Base-by-base conservation (phyloP, 345 rosid genomes). In the Melastoma malabathricum region DNA sequence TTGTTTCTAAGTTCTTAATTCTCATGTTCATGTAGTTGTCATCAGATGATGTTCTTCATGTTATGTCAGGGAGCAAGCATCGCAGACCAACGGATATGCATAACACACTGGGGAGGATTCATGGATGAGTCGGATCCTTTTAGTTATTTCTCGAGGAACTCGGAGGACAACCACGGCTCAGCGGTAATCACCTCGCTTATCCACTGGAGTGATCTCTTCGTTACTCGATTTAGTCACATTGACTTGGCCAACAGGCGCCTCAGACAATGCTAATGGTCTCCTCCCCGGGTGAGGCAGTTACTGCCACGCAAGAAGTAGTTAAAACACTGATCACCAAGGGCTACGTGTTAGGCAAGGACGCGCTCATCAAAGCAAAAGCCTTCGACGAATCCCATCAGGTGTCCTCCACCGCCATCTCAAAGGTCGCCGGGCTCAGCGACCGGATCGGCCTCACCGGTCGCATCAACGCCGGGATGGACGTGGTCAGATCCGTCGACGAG, bases 311-410 rank as follows among this genome's bases (percentile, higher is more conserved):
- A 59, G 82, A 87, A 54, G 83, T 80, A 23, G 90, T 89, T 31
- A 78, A 61, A 58, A 81, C 94, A 31, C 83, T 89, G 95, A 6
- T 83, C 19, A 64, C 86, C 9, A 77, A 79, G 54, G 95, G 97
- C 20, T 89, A 79, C 47, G 67, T 69, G 56, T 55, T 89, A 56
- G 75, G 95, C 52, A 78, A 83, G 74, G 90, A 89, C 19, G 95
- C 73, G 0, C 51, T 86, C 34, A 51, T 71, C 52, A 83, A 64
- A 65, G 97, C 97, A 39, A 86, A 77, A 64, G 83, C 71, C 18
- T 73, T 86, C 20, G 97, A 86, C 23, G 79, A 81, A 47, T 81
- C 94, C 27, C 68, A 71, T 52, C 61, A 70, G 56, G 62, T 89
- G 12, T 75, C 89, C 2, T 79, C 88, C 53, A 46, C 57, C 14